A percentile compares a stretch with the other conserved stretches of the same genome.
These are phyloP conservation scores for Yamadazyma epiphylla DNA, from an alignment of 1,139 yeast genomes.

Conservation along the genomic window DNA sequence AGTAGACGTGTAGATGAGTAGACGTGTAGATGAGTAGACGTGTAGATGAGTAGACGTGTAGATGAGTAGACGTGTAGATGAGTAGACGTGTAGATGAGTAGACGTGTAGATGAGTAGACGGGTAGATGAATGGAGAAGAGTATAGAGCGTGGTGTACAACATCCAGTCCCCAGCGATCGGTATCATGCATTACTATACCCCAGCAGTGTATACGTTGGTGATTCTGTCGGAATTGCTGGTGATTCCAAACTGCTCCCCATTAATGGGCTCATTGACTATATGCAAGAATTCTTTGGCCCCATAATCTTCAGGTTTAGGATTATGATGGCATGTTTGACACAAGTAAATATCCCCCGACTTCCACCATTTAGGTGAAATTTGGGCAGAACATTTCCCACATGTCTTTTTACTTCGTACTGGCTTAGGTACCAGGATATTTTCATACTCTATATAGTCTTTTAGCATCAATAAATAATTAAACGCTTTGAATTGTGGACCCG, in stretches of 20 bases:
- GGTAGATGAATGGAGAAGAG: no score
- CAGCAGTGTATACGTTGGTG: constrained; percentile 1
- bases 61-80: no score
- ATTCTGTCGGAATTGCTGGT: constrained; percentile 24
- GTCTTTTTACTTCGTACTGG: neutral
- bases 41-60: no score
- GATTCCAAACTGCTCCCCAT: constrained; percentile 33
- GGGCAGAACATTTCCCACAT: constrained; percentile 23
- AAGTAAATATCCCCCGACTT: constrained; percentile 7
- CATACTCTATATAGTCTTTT: constrained; percentile 13
- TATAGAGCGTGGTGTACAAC: no score
- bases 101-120: no score
- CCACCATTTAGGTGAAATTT: constrained; percentile 43
- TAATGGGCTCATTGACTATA: constrained; percentile 27
- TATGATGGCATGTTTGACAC: constrained; percentile 35
- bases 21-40: no score
- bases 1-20: no score
- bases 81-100: no score
- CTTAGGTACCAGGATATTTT: constrained; percentile 4
- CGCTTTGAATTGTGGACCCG: constrained; percentile 34
- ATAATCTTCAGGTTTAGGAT: constrained; percentile 6
- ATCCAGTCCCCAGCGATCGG: no score
- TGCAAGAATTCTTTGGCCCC: constrained; percentile 15
- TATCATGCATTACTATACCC: no score
- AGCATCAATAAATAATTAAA: constrained; percentile 24